Percentiles rank a stretch among this genome's conserved stretches.
Evolutionary conservation across 139 green algal genomes (phyloP).

Genomic region (Pleodorina starrii): DNA sequence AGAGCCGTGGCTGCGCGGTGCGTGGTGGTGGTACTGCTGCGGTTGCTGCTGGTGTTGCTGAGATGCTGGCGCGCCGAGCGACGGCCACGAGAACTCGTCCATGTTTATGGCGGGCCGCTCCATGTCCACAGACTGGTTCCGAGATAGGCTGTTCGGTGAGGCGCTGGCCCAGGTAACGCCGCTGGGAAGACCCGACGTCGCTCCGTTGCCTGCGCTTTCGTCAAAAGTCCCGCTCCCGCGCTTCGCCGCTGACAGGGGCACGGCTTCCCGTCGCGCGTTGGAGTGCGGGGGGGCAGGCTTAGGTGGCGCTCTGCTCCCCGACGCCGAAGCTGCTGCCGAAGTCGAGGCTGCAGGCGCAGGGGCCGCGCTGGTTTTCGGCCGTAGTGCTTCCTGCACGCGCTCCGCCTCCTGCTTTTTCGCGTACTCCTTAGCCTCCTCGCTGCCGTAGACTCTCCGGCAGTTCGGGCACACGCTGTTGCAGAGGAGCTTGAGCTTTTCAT

Average conservation of each 20-base stretch:
- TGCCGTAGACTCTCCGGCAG: slow-evolving; percentile 67
- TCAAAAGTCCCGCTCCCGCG: slow-evolving; percentile 23
- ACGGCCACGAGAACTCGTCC: slow-evolving; percentile 66
- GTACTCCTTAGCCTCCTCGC: slow-evolving; percentile 40
- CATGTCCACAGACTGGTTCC: slow-evolving; percentile 47
- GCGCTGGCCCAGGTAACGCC: slow-evolving; percentile 53
- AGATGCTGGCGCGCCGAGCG: slow-evolving; percentile 18
- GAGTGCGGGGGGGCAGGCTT: background rate
- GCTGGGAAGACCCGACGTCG: slow-evolving; percentile 37
- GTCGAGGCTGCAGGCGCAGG: background rate
- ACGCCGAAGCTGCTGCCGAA: background rate
- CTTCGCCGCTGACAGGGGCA: slow-evolving; percentile 14
- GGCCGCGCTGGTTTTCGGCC: background rate
- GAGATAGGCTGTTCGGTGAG: slow-evolving; percentile 9
- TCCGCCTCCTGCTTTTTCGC: slow-evolving; percentile 38
- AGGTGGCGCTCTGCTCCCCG: background rate
- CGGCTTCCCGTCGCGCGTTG: slow-evolving; percentile 11
- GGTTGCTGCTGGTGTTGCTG: background rate
- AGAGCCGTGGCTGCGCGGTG: background rate
- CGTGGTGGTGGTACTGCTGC: background rate
- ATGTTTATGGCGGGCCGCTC: slow-evolving; percentile 31
- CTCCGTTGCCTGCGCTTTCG: background rate
- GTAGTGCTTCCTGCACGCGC: slow-evolving; percentile 4
- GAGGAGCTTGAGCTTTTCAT: slow-evolving; percentile 67
- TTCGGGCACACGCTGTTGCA: slow-evolving; percentile 67